phyloP scores from a whole-genome alignment of 169 alveolate species.

The Plasmodium gallinaceum region DNA sequence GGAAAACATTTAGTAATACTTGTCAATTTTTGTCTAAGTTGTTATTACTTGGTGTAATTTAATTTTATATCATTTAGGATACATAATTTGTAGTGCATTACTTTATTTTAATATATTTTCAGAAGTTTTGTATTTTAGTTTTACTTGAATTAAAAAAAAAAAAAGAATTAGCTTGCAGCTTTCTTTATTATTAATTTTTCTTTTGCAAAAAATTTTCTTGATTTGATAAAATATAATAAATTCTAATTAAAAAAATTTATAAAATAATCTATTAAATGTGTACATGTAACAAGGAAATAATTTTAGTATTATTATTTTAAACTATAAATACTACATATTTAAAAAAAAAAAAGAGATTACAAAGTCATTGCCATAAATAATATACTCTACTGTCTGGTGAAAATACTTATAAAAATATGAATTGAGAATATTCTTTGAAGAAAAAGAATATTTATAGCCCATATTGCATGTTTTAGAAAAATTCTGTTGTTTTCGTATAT shows the following conservation, averaged over 20 bases:
- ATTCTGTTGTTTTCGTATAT: conserved; percentile 3
- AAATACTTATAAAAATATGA: conserved; percentile 1
- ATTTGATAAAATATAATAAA: conserved; percentile 12
- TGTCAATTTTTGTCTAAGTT: conserved; percentile 15
- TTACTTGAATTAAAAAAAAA: neutral
- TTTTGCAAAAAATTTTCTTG: conserved; percentile 9
- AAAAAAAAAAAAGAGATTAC: neutral
- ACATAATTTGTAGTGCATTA: neutral
- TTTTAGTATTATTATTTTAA: conserved; percentile 15
- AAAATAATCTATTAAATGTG: conserved; percentile 3
- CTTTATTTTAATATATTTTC: conserved; percentile 1
- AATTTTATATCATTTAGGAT: conserved; percentile 13
- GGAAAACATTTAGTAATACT: neutral
- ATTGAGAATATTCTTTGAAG: conserved; percentile 9
- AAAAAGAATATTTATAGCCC: conserved; percentile 4
- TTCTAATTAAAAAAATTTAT: conserved; percentile 13
- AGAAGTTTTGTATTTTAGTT: conserved; percentile 8
- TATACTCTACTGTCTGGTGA: neutral
- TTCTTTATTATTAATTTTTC: neutral
- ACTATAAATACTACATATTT: conserved; percentile 4
- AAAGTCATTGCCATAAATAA: conserved; percentile 11
- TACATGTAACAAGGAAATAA: neutral
- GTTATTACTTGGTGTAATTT: conserved; percentile 7
- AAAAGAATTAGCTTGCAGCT: neutral
- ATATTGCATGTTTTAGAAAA: conserved; percentile 16